Conservation (phyloP, 2,329 filamentous ascomycete genomes). For the Aureobasidium sp. region DNA sequence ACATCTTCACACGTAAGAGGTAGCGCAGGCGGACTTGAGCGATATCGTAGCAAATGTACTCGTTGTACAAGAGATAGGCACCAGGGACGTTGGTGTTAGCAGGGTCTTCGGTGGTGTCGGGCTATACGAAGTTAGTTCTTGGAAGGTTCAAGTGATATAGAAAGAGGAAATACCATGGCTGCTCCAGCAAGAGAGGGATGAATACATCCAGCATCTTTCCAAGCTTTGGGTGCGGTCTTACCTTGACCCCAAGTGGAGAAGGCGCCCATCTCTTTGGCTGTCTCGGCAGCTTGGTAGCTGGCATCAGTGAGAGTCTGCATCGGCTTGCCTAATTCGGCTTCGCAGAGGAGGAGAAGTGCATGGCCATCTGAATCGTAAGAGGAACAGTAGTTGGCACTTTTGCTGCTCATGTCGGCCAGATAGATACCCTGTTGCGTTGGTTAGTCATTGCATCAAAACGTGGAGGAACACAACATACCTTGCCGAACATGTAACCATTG, state of each 20-base stretch:
- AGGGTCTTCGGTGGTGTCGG: slow-evolving; percentile 19
- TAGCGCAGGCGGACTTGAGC: slow-evolving; percentile 63
- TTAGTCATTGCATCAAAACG: background rate
- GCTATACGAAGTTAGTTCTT: slow-evolving; percentile 14
- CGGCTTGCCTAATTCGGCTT: slow-evolving; percentile 71
- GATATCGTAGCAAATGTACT: slow-evolving; percentile 65
- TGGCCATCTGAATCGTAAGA: slow-evolving; percentile 49
- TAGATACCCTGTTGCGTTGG: slow-evolving; percentile 51
- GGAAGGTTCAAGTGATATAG: background rate
- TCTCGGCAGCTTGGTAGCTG: slow-evolving; percentile 55
- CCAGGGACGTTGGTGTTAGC: slow-evolving; percentile 19
- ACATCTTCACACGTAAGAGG: slow-evolving; percentile 51
- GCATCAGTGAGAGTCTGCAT: slow-evolving; percentile 55
- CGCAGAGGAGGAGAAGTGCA: slow-evolving; percentile 72
- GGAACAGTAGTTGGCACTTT: slow-evolving; percentile 72
- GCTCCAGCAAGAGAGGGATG: slow-evolving; percentile 58
- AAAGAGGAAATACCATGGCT: slow-evolving; percentile 47
- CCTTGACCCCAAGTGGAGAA: slow-evolving; percentile 66
- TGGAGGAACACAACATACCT: slow-evolving; percentile 8
- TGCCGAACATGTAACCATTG: slow-evolving; percentile 62
- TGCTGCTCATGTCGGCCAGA: slow-evolving; percentile 75
- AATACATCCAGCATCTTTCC: slow-evolving; percentile 67
- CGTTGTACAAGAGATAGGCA: slow-evolving; percentile 57
- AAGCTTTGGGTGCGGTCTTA: slow-evolving; percentile 52
- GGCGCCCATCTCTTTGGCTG: slow-evolving; percentile 52